A percentile compares a stretch with the other conserved stretches of the same genome.
These are phyloP conservation scores for Phytomonas sp. DNA, from an alignment of 208 protist species.

Conservation along the genomic window DNA sequence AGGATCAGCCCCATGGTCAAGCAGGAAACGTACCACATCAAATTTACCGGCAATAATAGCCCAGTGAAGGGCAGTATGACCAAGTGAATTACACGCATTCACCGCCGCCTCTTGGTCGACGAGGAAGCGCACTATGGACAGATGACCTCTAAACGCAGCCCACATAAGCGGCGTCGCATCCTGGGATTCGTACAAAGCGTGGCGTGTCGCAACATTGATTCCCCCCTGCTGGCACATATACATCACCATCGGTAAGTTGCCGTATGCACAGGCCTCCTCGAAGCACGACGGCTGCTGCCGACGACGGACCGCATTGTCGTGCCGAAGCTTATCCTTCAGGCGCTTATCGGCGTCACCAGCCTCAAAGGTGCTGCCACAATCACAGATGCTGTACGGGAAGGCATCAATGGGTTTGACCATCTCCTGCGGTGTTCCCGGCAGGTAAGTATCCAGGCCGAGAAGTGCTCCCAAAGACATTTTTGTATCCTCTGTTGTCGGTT, in stretches of 20 bases:
- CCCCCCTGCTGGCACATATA: constrained; percentile 46
- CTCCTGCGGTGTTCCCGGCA: constrained; percentile 35
- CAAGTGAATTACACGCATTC: constrained; percentile 28
- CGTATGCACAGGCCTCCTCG: constrained; percentile 59
- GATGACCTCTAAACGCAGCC: constrained; percentile 45
- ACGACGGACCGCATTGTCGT: constrained; percentile 13
- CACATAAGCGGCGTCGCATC: constrained; percentile 70
- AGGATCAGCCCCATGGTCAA: constrained; percentile 62
- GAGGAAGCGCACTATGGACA: constrained; percentile 56
- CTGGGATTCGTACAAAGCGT: constrained; percentile 35
- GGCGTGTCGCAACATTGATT: constrained; percentile 23
- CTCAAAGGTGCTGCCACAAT: not conserved
- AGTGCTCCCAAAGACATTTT: constrained; percentile 19
- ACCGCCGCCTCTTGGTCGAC: constrained; percentile 49
- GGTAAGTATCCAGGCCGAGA: constrained; percentile 48
- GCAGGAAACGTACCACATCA: constrained; percentile 44
- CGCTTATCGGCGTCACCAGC: not conserved
- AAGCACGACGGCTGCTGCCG: constrained; percentile 34
- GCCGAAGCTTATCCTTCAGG: not conserved
- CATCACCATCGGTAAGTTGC: constrained; percentile 43
- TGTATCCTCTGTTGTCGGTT: not conserved
- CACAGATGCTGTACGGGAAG: constrained; percentile 9
- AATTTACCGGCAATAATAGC: constrained; percentile 31
- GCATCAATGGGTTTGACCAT: constrained; percentile 13
- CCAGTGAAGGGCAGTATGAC: constrained; percentile 65